Base-by-base conservation (phyloP, 2,329 filamentous ascomycete genomes). In the Emericellopsis cladophorae region DNA sequence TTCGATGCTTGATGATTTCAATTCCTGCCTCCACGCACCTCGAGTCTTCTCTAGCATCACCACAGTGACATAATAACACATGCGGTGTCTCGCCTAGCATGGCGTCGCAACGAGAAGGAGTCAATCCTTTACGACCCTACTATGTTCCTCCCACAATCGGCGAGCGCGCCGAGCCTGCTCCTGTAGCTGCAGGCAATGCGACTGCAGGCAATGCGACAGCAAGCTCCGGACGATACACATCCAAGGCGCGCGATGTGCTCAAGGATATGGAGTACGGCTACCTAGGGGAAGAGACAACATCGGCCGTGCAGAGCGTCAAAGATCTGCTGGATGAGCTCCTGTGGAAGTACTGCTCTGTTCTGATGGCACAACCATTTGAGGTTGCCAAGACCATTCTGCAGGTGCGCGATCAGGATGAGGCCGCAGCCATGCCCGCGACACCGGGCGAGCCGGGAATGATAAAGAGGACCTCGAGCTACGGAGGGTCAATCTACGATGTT, bases 341-440 rank as follows among this genome's bases (percentile, higher is more conserved):
- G 59, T 93, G 89, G 80, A 90, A 92, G 57, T 98, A 98, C 64
- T 83, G 81, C 12, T 87, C 82, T 43, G 81, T 95, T 21, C 62
- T 96, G 54, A 80, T 95, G 57, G 84, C 87, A 41, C 92, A 98
- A 63, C 92, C 92, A 12, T 96, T 98, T 59, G 92, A 96, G 67
- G 89, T 95, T 43, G 88, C 90, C 54, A 96, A 95, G 72, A 92
- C 82, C 12, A 76, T 96, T 42, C 65, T 98, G 51, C 92, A 98
- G 63, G 78, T 88, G 40, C 77, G 72, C 48, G 64, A 60, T 46
- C 74, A 79, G 51, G 72, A 74, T 49, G 67, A 67, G 40, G 51
- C 64, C 31, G 66, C 65, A 33, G 45, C 49, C 9, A 40, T 55
- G 31, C 43, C 48, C 14, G 43, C 49, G 15, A 45, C 48, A n/a